phyloP scores from a whole-genome alignment of 768 basidiomycete genomes.

The Cyathus striatus region DNA sequence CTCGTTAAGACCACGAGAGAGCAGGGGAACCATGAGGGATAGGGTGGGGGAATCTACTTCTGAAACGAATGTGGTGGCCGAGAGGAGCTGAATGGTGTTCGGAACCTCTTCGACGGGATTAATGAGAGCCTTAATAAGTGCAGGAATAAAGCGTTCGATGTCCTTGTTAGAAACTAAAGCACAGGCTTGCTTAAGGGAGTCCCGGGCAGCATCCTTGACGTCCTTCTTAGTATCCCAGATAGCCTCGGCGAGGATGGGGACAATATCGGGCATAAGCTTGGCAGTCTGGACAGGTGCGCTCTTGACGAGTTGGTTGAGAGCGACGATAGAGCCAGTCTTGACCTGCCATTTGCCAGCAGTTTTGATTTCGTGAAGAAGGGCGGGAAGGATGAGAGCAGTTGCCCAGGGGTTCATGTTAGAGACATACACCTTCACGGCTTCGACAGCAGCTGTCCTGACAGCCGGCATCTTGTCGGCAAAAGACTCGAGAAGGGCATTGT shows the following conservation, averaged over 20 bases:
- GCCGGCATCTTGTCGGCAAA: slow-evolving; percentile 95
- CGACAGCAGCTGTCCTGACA: slow-evolving; percentile 78
- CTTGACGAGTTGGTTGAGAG: slow-evolving; percentile 83
- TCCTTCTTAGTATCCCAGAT: slow-evolving; percentile 99
- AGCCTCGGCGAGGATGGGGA: slow-evolving; percentile 89
- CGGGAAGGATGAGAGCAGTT: slow-evolving; percentile 73
- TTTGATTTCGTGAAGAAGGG: slow-evolving; percentile 89
- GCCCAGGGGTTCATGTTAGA: slow-evolving; percentile 88
- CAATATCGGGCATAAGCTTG: slow-evolving; percentile 89
- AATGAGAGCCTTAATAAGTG: slow-evolving; percentile 95
- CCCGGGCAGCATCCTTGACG: slow-evolving; percentile 97
- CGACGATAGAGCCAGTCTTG: slow-evolving; percentile 81
- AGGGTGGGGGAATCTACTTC: slow-evolving; percentile 97
- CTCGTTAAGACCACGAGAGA: slow-evolving; percentile 90
- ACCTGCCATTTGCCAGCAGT: slow-evolving; percentile 97
- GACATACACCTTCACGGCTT: slow-evolving; percentile 74
- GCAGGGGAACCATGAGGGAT: slow-evolving; percentile 95
- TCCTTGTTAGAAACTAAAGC: slow-evolving; percentile 98
- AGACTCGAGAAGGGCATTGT: slow-evolving; percentile 80
- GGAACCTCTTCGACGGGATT: slow-evolving; percentile 99
- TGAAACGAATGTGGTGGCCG: slow-evolving; percentile 98
- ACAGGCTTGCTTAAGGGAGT: slow-evolving; percentile 90
- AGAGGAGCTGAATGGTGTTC: slow-evolving; percentile 89
- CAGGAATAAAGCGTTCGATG: slow-evolving; percentile 94
- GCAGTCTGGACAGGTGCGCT: slow-evolving; percentile 81